Conservation (phyloP, 352 stramenopile species). For the Globisporangium splendens region DNA sequence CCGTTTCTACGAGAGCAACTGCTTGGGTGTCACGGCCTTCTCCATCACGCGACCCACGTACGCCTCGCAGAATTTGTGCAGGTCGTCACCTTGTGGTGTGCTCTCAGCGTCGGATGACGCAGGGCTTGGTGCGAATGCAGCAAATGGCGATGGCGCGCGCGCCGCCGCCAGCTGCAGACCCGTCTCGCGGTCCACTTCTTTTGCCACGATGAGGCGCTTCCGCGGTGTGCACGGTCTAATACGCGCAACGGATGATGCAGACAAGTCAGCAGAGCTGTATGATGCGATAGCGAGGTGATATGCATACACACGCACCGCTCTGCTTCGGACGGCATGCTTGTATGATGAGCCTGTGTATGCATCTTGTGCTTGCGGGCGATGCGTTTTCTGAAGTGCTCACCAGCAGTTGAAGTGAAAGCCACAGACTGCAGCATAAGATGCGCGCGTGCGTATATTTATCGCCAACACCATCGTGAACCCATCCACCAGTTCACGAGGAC, state of each 20-base stretch:
- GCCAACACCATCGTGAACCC: no score
- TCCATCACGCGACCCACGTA: conserved; percentile 45
- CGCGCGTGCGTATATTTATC: no score
- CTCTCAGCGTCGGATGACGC: not conserved
- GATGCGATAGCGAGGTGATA: not conserved
- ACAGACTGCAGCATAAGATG: no score
- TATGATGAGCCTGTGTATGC: not conserved
- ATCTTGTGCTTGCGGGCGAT: not conserved
- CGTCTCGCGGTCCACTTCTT: conserved; percentile 49
- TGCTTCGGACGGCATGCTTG: conserved; percentile 1
- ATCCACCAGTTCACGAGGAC: no score
- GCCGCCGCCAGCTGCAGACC: conserved; percentile 6
- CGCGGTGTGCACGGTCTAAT: conserved; percentile 56
- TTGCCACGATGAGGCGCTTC: conserved; percentile 57
- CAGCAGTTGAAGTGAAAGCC: not conserved
- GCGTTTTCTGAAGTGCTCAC: not conserved
- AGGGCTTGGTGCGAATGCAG: conserved; percentile 3
- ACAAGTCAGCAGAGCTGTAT: not conserved
- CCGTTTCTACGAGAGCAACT: not conserved
- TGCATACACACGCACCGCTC: not conserved
- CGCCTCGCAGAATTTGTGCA: conserved; percentile 44
- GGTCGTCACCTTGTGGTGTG: no score
- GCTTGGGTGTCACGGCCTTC: conserved; percentile 15
- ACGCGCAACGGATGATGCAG: not conserved
- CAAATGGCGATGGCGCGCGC: conserved; percentile 10